Conservation (phyloP, 2,329 filamentous ascomycete species). For the Aureobasidium lini region DNA sequence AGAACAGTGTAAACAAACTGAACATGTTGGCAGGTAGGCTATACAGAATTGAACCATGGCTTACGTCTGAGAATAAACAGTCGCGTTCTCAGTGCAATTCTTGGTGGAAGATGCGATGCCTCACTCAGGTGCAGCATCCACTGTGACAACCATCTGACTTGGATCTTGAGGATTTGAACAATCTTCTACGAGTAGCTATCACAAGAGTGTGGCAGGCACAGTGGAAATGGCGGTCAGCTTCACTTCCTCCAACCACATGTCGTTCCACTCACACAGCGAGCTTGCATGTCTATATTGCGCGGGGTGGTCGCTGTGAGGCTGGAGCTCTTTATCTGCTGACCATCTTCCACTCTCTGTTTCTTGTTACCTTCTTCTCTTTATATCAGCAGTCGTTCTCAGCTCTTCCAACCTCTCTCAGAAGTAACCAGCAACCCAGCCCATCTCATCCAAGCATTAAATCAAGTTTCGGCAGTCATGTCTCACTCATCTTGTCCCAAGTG, state of each 20-base stretch:
- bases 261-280: neutral
- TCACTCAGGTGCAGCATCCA: no score
- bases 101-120: no score
- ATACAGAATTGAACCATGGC: no score
- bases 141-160: no score
- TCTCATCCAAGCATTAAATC: neutral
- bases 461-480: neutral
- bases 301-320: neutral
- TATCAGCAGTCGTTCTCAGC: neutral
- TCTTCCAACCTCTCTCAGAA: neutral
- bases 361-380: neutral
- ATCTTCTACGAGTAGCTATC: no score
- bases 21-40: no score
- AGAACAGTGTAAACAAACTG: no score
- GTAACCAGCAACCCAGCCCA: neutral
- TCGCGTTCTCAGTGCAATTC: no score
- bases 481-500: conserved; percentile 26
- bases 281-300: neutral
- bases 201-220: neutral
- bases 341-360: neutral
- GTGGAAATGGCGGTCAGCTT: neutral
- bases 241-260: neutral
- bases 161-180: no score
- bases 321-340: conserved; percentile 9
- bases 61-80: no score